These are phyloP conservation scores for Carex kokanica DNA, from an alignment of 176 grass and related monocot genomes.

Conservation along the genomic window DNA sequence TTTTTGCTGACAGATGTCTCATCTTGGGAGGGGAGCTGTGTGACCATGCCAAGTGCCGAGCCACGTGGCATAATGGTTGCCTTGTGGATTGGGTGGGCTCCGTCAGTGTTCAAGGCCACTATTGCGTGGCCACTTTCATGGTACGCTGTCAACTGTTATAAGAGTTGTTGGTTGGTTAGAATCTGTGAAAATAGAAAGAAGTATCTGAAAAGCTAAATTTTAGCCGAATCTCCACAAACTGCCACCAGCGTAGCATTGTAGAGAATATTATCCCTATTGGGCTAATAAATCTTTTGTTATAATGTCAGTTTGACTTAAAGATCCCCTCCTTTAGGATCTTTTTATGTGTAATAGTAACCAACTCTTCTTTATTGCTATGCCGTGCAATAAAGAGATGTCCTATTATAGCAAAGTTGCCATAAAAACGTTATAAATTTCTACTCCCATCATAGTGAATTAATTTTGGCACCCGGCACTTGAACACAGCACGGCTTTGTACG, in stretches of 20 bases:
- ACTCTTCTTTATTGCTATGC: background rate
- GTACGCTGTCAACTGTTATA: slow-evolving; percentile 83
- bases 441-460: background rate
- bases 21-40: slow-evolving; percentile 91
- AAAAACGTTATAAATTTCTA: background rate
- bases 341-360: background rate
- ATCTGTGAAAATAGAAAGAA: slow-evolving; percentile 20
- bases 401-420: background rate
- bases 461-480: too few species aligned
- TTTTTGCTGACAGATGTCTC: slow-evolving; percentile 98
- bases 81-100: slow-evolving; percentile 92
- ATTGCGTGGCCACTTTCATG: slow-evolving; percentile 99
- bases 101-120: slow-evolving; percentile 91
- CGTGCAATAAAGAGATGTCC: background rate
- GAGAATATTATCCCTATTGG: background rate
- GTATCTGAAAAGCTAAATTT: slow-evolving; percentile 5
- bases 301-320: background rate
- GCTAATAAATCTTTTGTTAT: background rate
- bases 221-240: background rate
- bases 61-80: slow-evolving; percentile 96
- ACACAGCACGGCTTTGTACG: too few species aligned
- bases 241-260: background rate
- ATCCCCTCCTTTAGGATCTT: background rate
- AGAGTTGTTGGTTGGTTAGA: slow-evolving; percentile 5
- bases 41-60: slow-evolving; percentile 95